Percentiles rank a stretch among this genome's conserved stretches.
Conservation (phyloP, 257 asterid genomes). For the Plantago ovata region DNA sequence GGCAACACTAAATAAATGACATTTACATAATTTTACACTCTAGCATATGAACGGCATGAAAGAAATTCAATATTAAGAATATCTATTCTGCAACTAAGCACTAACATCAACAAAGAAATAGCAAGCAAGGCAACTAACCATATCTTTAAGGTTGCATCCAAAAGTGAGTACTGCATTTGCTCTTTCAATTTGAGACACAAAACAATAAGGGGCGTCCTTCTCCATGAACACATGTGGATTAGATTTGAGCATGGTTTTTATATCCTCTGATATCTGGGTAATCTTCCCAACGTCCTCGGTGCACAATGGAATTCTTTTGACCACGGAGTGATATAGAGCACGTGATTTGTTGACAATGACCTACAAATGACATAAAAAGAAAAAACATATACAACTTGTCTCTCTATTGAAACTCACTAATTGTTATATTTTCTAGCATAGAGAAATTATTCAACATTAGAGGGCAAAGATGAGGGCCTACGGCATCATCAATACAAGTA, state of each 20-base stretch:
- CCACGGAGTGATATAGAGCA: constrained; percentile 64
- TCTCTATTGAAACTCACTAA: constrained; percentile 2
- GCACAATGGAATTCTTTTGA: constrained; percentile 52
- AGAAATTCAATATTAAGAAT: background rate
- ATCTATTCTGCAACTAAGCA: background rate
- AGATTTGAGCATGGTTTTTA: constrained; percentile 69
- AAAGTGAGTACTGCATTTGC: constrained; percentile 72
- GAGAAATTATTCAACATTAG: background rate
- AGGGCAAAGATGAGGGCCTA: no score
- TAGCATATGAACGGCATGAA: background rate
- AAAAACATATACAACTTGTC: constrained; percentile 5
- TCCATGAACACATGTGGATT: constrained; percentile 70
- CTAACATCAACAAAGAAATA: background rate
- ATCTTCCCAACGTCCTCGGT: constrained; percentile 65
- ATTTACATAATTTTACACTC: no score
- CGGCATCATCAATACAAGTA: no score
- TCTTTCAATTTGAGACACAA: constrained; percentile 61
- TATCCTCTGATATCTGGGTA: constrained; percentile 62
- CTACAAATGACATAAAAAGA: constrained; percentile 38
- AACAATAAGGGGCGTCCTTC: constrained; percentile 84
- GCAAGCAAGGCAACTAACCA: constrained; percentile 37
- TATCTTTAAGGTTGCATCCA: constrained; percentile 75
- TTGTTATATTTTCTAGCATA: background rate
- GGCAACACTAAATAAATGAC: no score
- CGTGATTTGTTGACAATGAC: constrained; percentile 90